A percentile compares a stretch with the other conserved stretches of the same genome.
Conservation (phyloP, 768 basidiomycete species). For the Gyrodon lividus region DNA sequence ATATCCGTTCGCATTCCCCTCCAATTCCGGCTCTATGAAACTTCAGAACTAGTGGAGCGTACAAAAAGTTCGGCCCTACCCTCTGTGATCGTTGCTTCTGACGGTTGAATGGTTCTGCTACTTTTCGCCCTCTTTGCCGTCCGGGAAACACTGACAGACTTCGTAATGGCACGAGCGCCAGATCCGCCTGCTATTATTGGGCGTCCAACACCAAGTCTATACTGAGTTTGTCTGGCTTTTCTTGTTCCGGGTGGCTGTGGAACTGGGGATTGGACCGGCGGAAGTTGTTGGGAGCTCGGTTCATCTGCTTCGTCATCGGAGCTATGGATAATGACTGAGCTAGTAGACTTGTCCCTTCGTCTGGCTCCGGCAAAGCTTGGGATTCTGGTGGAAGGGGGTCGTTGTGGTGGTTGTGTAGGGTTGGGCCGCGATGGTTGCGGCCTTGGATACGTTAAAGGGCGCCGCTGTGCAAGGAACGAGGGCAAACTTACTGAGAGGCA, state of each 20-base stretch:
- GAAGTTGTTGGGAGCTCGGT: slow-evolving; percentile 20
- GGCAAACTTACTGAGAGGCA: slow-evolving; percentile 40
- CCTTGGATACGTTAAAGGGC: slow-evolving; percentile 34
- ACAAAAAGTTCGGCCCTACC: slow-evolving; percentile 32
- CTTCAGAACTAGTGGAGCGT: slow-evolving; percentile 10
- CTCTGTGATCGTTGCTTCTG: slow-evolving; percentile 57
- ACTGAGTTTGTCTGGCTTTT: slow-evolving; percentile 73
- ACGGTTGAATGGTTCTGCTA: slow-evolving; percentile 48
- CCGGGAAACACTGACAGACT: slow-evolving; percentile 50
- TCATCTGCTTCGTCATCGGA: slow-evolving; percentile 44
- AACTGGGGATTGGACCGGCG: slow-evolving; percentile 14
- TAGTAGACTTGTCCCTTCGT: slow-evolving; percentile 31
- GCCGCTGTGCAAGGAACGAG: slow-evolving; percentile 33
- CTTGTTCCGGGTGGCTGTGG: slow-evolving; percentile 48
- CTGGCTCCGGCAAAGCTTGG: slow-evolving; percentile 27
- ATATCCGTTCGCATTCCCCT: slow-evolving; percentile 8
- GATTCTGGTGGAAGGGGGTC: slow-evolving; percentile 34
- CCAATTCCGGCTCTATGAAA: slow-evolving; percentile 25
- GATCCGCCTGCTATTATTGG: slow-evolving; percentile 64
- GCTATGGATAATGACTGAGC: slow-evolving; percentile 38
- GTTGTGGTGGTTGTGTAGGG: slow-evolving; percentile 20
- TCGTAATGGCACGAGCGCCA: slow-evolving; percentile 66
- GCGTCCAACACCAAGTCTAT: slow-evolving; percentile 67
- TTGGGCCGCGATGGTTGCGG: slow-evolving; percentile 25
- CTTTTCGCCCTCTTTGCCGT: slow-evolving; percentile 46